These are phyloP conservation scores for Globisporangium canariense DNA, from an alignment of 352 stramenopile species.

Conservation along the genomic window DNA sequence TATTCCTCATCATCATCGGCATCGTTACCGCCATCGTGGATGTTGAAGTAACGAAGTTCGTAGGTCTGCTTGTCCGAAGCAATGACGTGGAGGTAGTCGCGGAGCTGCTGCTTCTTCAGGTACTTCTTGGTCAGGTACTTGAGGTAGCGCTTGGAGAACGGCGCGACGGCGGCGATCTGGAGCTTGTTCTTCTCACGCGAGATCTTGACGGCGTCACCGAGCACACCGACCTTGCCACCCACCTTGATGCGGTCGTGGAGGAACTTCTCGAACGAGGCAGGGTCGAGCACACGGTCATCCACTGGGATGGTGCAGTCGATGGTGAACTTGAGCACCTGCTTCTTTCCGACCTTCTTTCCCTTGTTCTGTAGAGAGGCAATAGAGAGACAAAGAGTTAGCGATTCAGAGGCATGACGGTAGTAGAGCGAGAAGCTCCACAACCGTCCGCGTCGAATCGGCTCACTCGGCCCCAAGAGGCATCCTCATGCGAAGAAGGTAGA, in stretches of 20 bases:
- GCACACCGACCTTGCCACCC: constrained; percentile 96
- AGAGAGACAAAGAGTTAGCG: constrained; percentile 13
- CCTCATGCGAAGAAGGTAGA: neutral
- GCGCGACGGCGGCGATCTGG: constrained; percentile 92
- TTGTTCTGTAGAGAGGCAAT: constrained; percentile 41
- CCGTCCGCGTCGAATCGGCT: constrained; percentile 7
- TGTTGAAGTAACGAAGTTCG: constrained; percentile 99
- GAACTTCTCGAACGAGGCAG: constrained; percentile 99
- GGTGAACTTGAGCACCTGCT: constrained; percentile 90
- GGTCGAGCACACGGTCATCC: constrained; percentile 99
- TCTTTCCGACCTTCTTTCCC: constrained; percentile 89
- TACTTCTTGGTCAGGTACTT: constrained; percentile 99
- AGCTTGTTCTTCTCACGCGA: constrained; percentile 96
- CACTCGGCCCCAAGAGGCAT: neutral
- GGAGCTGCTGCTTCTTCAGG: constrained; percentile 99
- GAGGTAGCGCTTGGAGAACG: constrained; percentile 98
- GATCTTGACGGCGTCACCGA: constrained; percentile 95
- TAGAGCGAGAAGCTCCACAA: neutral
- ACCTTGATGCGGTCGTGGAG: constrained; percentile 99
- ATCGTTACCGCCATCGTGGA: constrained; percentile 92
- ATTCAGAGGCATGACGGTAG: neutral
- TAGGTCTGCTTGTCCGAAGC: constrained; percentile 98
- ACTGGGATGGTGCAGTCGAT: constrained; percentile 96
- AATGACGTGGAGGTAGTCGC: constrained; percentile 99
- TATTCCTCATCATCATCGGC: constrained; percentile 89